phyloP scores from a whole-genome alignment of 1,139 yeast genomes.

The Saccharomycopsis phalli region DNA sequence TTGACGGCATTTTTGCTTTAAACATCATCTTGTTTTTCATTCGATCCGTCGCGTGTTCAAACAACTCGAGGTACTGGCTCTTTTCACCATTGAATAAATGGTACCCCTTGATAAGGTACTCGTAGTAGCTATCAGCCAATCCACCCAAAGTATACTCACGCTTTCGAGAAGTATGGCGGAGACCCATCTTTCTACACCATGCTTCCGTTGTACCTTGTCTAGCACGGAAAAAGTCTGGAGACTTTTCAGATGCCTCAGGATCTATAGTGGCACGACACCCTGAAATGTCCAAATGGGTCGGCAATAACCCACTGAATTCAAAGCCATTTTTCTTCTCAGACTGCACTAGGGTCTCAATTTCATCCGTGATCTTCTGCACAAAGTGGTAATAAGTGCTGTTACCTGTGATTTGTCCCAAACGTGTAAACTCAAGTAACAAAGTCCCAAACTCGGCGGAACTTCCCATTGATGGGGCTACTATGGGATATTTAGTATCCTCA shows the following conservation, averaged over 20 bases:
- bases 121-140: constrained; percentile 61
- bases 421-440: constrained; percentile 59
- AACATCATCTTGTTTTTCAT: constrained; percentile 35
- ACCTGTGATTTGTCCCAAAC: constrained; percentile 58
- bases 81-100: constrained; percentile 37
- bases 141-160: constrained; percentile 41
- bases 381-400: constrained; percentile 42
- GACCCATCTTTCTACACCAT: constrained; percentile 5
- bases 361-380: constrained; percentile 36
- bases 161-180: constrained; percentile 9
- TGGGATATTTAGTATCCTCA: constrained; percentile 37
- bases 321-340: constrained; percentile 20
- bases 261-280: constrained; percentile 35
- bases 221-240: constrained; percentile 21
- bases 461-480: constrained; percentile 38
- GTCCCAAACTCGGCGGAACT: constrained; percentile 64
- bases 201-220: neutral
- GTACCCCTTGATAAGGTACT: constrained; percentile 55
- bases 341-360: constrained; percentile 30
- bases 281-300: constrained; percentile 38
- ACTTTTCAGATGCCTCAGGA: constrained; percentile 25
- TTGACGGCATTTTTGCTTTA: constrained; percentile 32
- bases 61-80: constrained; percentile 27
- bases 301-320: constrained; percentile 34
- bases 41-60: constrained; percentile 31